A percentile compares a stretch with the other conserved stretches of the same genome.
Evolutionary conservation across 2,329 filamentous ascomycete genomes (phyloP).

Genomic region (Trichoderma simmonsii): DNA sequence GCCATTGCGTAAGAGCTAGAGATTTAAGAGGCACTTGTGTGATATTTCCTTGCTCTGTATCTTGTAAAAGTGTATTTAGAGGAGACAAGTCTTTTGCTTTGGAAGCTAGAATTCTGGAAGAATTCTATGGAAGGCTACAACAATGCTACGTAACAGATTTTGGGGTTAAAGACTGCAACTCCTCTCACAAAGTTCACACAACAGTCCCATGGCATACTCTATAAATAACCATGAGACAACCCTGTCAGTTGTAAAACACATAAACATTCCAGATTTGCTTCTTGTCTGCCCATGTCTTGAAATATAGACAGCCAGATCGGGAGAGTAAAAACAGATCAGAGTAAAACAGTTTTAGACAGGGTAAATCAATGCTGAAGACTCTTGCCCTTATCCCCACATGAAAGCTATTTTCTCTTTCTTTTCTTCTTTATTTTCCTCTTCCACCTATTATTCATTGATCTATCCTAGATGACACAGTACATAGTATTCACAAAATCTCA

Average conservation of each 20-base stretch:
- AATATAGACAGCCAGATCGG: not conserved
- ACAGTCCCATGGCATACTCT: not conserved
- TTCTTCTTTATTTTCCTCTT: not conserved
- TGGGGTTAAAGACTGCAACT: not conserved
- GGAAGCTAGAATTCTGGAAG: not conserved
- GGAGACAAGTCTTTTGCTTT: not conserved
- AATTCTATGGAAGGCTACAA: not conserved
- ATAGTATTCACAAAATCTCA: not conserved
- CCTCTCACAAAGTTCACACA: not conserved
- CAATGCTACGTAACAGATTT: not conserved
- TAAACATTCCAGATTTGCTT: not conserved
- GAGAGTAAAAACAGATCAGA: not conserved
- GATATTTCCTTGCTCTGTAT: not conserved
- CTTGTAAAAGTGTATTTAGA: not conserved
- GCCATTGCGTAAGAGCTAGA: not conserved
- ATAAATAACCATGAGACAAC: not conserved
- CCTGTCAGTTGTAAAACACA: not conserved
- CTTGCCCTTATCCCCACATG: not conserved
- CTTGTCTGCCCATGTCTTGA: not conserved
- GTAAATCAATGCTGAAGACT: not conserved
- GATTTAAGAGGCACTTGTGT: not conserved
- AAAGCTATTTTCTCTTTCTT: not conserved
- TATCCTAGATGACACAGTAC: not conserved
- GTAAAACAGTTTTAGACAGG: not conserved
- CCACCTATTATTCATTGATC: too few species aligned